These are phyloP conservation scores for Capsicum pubescens DNA, from an alignment of 257 asterid genomes.

Conservation along the genomic window DNA sequence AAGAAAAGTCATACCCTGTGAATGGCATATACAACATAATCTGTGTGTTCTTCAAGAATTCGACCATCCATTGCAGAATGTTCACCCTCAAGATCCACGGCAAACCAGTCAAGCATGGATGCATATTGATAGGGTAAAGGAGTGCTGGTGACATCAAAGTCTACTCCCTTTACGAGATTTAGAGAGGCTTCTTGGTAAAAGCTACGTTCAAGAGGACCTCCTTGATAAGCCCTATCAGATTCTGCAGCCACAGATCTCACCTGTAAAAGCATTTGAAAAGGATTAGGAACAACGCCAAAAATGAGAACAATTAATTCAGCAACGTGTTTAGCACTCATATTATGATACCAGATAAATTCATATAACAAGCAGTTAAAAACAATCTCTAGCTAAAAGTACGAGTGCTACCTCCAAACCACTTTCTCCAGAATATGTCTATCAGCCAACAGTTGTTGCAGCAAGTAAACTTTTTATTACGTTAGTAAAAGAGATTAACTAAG, in stretches of 20 bases:
- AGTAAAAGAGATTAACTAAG: not conserved
- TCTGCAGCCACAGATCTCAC: constrained; percentile 95
- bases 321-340: constrained; percentile 14
- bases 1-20: constrained; percentile 80
- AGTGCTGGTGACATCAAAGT: constrained; percentile 53
- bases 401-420: constrained; percentile 16
- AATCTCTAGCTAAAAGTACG: not conserved
- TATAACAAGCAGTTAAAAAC: constrained; percentile 22
- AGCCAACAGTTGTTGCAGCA: not conserved
- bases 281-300: constrained; percentile 8
- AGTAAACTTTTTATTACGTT: not conserved
- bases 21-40: constrained; percentile 95
- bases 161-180: constrained; percentile 50
- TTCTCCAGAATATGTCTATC: not conserved
- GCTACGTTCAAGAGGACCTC: constrained; percentile 77
- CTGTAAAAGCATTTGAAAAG: constrained; percentile 47
- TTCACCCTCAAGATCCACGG: constrained; percentile 99
- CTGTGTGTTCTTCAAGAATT: constrained; percentile 96
- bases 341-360: not conserved
- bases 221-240: constrained; percentile 90
- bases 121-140: constrained; percentile 67
- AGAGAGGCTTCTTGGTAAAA: constrained; percentile 59
- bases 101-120: constrained; percentile 94
- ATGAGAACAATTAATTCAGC: not conserved
- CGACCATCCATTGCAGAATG: constrained; percentile 99